phyloP scores from a whole-genome alignment of 129 eudicot species.

The Chrysanthemum makinoi region DNA sequence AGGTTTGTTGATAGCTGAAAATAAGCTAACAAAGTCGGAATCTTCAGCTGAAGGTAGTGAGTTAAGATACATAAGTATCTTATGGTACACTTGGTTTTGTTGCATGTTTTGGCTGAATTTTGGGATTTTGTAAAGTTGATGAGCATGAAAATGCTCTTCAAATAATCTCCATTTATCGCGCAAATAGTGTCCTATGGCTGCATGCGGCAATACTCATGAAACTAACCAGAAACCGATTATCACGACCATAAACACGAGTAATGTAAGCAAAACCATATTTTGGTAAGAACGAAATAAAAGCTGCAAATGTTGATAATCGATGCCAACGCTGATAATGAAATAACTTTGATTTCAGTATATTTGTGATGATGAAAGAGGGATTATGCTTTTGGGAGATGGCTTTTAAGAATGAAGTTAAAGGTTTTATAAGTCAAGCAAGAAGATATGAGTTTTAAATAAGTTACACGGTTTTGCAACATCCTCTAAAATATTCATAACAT shows the following conservation, averaged over 20 bases:
- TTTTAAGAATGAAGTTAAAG: conserved; percentile 24
- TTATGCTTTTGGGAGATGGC: conserved; percentile 3
- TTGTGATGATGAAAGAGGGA: no score
- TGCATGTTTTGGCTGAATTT: conserved; percentile 78
- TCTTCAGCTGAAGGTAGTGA: conserved; percentile 64
- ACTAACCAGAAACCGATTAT: conserved; percentile 30
- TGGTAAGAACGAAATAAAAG: neutral
- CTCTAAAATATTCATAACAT: no score
- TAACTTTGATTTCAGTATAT: no score
- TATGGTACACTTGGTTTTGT: conserved; percentile 73
- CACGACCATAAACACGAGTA: conserved; percentile 16
- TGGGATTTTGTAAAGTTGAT: conserved; percentile 78
- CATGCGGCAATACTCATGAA: conserved; percentile 35
- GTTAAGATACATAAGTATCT: conserved; percentile 56
- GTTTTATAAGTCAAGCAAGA: no score
- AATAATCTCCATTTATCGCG: conserved; percentile 43
- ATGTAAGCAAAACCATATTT: conserved; percentile 33
- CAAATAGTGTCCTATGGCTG: conserved; percentile 37
- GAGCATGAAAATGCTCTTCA: conserved; percentile 55
- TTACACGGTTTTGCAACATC: no score
- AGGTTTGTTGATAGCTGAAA: conserved; percentile 53
- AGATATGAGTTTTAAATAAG: no score
- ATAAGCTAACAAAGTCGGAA: conserved; percentile 67
- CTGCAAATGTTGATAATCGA: neutral
- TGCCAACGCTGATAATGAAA: neutral